These are phyloP conservation scores for Aspergillus spinulosporus DNA, from an alignment of 2,329 filamentous ascomycete genomes.

Conservation along the genomic window DNA sequence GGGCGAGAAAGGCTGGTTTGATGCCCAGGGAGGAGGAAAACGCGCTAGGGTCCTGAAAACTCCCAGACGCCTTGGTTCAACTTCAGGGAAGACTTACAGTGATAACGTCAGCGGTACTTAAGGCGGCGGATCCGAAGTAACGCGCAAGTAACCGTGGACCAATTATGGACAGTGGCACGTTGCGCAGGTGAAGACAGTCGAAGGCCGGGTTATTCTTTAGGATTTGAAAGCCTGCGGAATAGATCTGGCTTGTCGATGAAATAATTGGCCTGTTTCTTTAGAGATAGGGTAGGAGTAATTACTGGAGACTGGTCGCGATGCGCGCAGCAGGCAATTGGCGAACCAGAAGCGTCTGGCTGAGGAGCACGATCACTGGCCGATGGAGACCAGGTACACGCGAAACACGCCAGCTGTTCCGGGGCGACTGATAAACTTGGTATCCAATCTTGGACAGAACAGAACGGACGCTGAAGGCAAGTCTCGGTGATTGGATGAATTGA, in stretches of 20 bases:
- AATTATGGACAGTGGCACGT: constrained; percentile 29
- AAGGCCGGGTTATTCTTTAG: constrained; percentile 23
- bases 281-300: constrained; percentile 21
- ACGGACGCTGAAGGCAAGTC: neutral
- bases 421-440: constrained; percentile 4
- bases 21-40: constrained; percentile 16
- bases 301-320: constrained; percentile 31
- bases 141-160: constrained; percentile 34
- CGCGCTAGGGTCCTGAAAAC: constrained; percentile 15
- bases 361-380: constrained; percentile 27
- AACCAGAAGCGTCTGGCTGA: constrained; percentile 36
- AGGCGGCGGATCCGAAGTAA: constrained; percentile 22
- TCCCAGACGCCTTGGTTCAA: constrained; percentile 3
- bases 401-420: constrained; percentile 21
- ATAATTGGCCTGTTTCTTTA: constrained; percentile 14
- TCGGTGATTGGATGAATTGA: constrained; percentile 15
- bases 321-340: constrained; percentile 39
- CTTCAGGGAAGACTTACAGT: constrained; percentile 17
- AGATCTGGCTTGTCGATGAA: constrained; percentile 19
- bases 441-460: constrained; percentile 4
- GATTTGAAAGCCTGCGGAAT: constrained; percentile 18
- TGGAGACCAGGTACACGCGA: constrained; percentile 17
- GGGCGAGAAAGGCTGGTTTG: constrained; percentile 11
- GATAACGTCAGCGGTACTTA: constrained; percentile 29
- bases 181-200: constrained; percentile 26